These are phyloP conservation scores for Rhodamnia rubescens DNA, from an alignment of 345 rosid species.

Conservation along the genomic window DNA sequence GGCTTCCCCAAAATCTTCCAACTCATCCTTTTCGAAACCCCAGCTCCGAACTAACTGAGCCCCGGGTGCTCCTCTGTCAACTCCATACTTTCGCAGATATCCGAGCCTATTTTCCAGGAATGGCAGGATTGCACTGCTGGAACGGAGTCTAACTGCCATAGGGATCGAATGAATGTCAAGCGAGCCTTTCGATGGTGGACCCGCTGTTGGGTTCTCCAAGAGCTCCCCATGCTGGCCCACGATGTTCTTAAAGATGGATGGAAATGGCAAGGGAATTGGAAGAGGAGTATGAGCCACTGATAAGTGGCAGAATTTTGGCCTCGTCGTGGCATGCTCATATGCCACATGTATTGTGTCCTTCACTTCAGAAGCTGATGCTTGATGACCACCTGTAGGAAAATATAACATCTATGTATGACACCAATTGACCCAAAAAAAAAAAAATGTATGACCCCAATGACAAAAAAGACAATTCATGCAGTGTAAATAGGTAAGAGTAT, in stretches of 20 bases:
- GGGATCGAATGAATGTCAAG: constrained; percentile 75
- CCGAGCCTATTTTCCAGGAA: constrained; percentile 49
- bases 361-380: constrained; percentile 58
- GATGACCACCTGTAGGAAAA: constrained; percentile 24
- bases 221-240: constrained; percentile 73
- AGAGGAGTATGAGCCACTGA: constrained; percentile 74
- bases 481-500: not conserved
- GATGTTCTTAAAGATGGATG: constrained; percentile 59
- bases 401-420: not conserved
- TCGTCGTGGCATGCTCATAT: constrained; percentile 26
- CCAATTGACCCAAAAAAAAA: no score
- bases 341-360: constrained; percentile 33
- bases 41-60: constrained; percentile 55
- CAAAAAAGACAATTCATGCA: not conserved
- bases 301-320: constrained; percentile 56
- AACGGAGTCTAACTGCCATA: constrained; percentile 58
- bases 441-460: no score
- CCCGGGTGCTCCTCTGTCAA: constrained; percentile 54
- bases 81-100: constrained; percentile 45
- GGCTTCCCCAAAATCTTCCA: constrained; percentile 65
- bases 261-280: constrained; percentile 86
- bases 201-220: constrained; percentile 34
- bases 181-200: constrained; percentile 41
- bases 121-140: constrained; percentile 59
- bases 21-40: constrained; percentile 80